Conservation (phyloP, 2,329 filamentous ascomycete genomes). For the Didymella lethalis region DNA sequence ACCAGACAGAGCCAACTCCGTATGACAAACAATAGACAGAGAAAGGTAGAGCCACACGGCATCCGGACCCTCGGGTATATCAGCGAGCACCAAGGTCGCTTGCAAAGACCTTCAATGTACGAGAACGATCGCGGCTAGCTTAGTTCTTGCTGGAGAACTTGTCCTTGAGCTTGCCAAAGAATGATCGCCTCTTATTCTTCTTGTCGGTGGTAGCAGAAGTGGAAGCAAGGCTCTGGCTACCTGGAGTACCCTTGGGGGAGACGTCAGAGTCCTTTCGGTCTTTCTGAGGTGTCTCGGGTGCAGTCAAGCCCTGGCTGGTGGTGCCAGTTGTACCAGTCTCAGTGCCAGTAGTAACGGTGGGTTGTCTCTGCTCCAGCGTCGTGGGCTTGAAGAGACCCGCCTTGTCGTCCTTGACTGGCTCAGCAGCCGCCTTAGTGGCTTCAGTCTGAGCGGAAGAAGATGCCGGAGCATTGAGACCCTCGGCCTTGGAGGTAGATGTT, state of each 20-base stretch:
- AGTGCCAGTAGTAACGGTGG: conserved; percentile 53
- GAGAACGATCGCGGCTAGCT: conserved; percentile 19
- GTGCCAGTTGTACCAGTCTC: conserved; percentile 44
- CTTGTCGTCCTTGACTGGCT: conserved; percentile 51
- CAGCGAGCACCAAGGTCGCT: conserved; percentile 29
- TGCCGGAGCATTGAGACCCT: conserved; percentile 51
- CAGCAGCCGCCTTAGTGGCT: conserved; percentile 34
- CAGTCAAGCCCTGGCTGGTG: conserved; percentile 33
- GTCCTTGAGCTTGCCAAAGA: conserved; percentile 60
- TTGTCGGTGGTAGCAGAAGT: conserved; percentile 45
- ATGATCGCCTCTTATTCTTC: conserved; percentile 58
- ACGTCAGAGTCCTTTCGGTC: conserved; percentile 37
- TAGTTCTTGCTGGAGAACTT: conserved; percentile 51
- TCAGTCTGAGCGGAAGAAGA: conserved; percentile 39
- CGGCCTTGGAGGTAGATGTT: conserved; percentile 13
- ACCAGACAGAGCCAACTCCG: conserved; percentile 47
- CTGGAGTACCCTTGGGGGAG: conserved; percentile 51
- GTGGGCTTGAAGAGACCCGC: conserved; percentile 53
- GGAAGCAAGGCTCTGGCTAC: conserved; percentile 45
- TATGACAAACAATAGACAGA: conserved; percentile 38
- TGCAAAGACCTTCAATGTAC: conserved; percentile 26
- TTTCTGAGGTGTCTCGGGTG: conserved; percentile 40
- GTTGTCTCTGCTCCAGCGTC: conserved; percentile 50
- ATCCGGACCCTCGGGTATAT: conserved; percentile 33
- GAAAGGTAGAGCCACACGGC: conserved; percentile 27